Conservation (phyloP, 495 filamentous ascomycete species). For the Peziza echinospora region DNA sequence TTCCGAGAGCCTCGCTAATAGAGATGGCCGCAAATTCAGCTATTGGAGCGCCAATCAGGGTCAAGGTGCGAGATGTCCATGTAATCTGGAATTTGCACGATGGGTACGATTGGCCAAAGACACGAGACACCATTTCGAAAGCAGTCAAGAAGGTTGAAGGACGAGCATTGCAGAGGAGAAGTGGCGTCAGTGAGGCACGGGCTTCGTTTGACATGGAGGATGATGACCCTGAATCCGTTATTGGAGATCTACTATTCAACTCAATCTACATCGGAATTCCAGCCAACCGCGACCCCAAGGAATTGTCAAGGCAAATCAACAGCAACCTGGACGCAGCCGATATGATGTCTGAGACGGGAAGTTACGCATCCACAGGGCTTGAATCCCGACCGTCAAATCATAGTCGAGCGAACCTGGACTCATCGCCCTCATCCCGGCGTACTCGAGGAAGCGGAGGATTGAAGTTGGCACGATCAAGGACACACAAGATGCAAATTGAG, state of each 20-base stretch:
- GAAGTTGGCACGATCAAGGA: slow-evolving; percentile 62
- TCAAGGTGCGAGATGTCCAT: slow-evolving; percentile 67
- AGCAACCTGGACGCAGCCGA: slow-evolving; percentile 50
- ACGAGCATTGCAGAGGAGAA: slow-evolving; percentile 50
- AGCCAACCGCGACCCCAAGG: slow-evolving; percentile 58
- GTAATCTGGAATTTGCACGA: slow-evolving; percentile 97
- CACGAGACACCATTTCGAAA: slow-evolving; percentile 63
- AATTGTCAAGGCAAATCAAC: slow-evolving; percentile 66
- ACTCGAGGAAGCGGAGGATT: slow-evolving; percentile 20
- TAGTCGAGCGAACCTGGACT: background rate
- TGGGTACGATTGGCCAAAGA: slow-evolving; percentile 88
- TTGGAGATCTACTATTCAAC: slow-evolving; percentile 92
- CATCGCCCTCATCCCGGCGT: background rate
- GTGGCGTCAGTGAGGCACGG: slow-evolving; percentile 18
- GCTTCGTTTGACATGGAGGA: slow-evolving; percentile 31
- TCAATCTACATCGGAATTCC: slow-evolving; percentile 95
- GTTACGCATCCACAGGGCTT: slow-evolving; percentile 49
- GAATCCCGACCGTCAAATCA: slow-evolving; percentile 26
- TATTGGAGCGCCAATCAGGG: slow-evolving; percentile 34
- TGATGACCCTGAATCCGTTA: slow-evolving; percentile 64
- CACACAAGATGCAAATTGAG: slow-evolving; percentile 91
- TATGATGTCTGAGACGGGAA: slow-evolving; percentile 67
- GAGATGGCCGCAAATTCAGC: background rate
- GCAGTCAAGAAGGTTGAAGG: slow-evolving; percentile 70
- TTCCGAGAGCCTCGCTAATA: background rate